phyloP scores from a whole-genome alignment of 257 asterid genomes.

The Solanum arcanum region DNA sequence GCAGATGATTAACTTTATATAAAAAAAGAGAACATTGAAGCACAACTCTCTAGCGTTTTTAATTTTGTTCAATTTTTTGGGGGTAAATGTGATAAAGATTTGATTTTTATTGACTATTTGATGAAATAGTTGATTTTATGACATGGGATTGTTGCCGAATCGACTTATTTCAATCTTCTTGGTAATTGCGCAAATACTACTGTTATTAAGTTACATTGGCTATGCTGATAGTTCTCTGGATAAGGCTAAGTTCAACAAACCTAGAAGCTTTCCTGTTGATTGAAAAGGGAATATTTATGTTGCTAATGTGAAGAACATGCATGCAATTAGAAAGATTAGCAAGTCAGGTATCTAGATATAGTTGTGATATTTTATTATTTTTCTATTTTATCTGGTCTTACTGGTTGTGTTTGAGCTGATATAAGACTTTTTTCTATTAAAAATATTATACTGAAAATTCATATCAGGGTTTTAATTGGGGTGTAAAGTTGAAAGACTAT shows the following conservation, averaged over 20 bases:
- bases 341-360: conserved; percentile 37
- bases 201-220: conserved; percentile 28
- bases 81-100: neutral
- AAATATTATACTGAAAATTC: neutral
- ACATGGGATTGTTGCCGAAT: neutral
- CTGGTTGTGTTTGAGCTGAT: neutral
- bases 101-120: neutral
- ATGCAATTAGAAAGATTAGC: conserved; percentile 61
- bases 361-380: neutral
- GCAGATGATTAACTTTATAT: no score
- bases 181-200: conserved; percentile 24
- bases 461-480: neutral
- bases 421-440: neutral
- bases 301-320: conserved; percentile 41
- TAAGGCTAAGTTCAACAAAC: conserved; percentile 49
- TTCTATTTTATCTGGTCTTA: neutral
- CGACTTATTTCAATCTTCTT: neutral
- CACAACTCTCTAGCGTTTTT: no score
- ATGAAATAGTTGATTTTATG: neutral
- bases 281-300: conserved; percentile 62
- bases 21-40: no score
- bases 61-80: neutral
- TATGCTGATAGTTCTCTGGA: conserved; percentile 63
- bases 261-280: conserved; percentile 68
- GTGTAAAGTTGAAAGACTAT: neutral